These are phyloP conservation scores for Trebouxia sp. DNA, from an alignment of 139 green algal genomes.

Conservation along the genomic window DNA sequence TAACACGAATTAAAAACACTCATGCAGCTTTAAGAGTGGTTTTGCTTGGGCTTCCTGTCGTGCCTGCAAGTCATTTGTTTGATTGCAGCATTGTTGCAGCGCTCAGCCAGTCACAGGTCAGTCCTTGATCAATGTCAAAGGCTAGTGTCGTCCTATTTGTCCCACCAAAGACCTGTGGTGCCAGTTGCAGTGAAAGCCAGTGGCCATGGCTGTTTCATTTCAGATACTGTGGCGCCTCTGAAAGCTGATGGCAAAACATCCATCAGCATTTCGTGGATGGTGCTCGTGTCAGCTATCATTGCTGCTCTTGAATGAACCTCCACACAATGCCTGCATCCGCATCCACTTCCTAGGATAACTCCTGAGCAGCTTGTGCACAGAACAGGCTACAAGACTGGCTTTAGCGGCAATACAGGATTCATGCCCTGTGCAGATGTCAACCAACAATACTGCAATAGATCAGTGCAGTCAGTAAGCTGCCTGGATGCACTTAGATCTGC, in stretches of 20 bases:
- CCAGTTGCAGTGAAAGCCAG: not conserved
- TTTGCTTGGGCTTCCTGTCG: too few species aligned
- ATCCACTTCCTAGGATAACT: not conserved
- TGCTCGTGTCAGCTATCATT: conserved; percentile 63
- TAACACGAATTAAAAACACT: too few species aligned
- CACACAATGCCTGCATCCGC: conserved; percentile 65
- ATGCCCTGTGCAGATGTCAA: not conserved
- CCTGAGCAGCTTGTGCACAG: not conserved
- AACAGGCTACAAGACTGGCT: not conserved
- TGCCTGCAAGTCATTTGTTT: too few species aligned
- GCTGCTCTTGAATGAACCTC: conserved; percentile 66
- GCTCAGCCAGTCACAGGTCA: not conserved
- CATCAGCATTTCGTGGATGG: conserved; percentile 54
- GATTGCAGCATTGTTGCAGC: not conserved
- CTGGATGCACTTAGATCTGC: not conserved
- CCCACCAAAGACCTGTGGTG: conserved; percentile 47
- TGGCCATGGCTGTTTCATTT: conserved; percentile 50
- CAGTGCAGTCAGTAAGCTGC: not conserved
- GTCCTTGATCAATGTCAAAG: not conserved
- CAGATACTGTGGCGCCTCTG: conserved; percentile 10
- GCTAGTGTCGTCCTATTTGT: too few species aligned
- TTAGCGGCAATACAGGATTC: not conserved
- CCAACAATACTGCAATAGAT: not conserved
- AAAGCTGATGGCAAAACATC: conserved; percentile 55
- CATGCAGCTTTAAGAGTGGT: too few species aligned